Evolutionary conservation across 768 basidiomycete genomes (phyloP).

Genomic region (Suillus paluster): DNA sequence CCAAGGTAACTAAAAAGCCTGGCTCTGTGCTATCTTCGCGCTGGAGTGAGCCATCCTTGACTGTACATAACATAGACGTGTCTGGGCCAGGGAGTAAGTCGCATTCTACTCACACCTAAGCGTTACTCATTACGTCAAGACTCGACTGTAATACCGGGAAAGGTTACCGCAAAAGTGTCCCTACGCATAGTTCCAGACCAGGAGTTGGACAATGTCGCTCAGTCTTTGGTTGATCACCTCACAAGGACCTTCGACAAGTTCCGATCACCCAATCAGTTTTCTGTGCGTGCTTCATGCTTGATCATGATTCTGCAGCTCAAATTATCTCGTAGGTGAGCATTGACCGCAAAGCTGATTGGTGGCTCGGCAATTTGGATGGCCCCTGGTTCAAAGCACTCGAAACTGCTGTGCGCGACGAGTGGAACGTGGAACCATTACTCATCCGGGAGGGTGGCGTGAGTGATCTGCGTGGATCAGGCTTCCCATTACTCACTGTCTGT

Average conservation of each 20-base stretch:
- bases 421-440: constrained; percentile 83
- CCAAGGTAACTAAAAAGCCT: constrained; percentile 68
- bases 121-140: constrained; percentile 44
- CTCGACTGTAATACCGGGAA: constrained; percentile 86
- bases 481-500: constrained; percentile 8
- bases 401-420: constrained; percentile 80
- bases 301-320: neutral
- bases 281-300: constrained; percentile 46
- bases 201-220: constrained; percentile 69
- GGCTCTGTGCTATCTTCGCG: constrained; percentile 72
- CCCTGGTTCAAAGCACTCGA: constrained; percentile 89
- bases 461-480: constrained; percentile 16
- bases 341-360: constrained; percentile 91
- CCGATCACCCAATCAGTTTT: constrained; percentile 70
- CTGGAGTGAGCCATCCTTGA: constrained; percentile 92
- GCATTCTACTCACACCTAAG: neutral
- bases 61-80: constrained; percentile 82
- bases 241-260: constrained; percentile 59
- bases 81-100: constrained; percentile 79
- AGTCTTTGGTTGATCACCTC: constrained; percentile 63
- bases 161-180: constrained; percentile 84
- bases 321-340: constrained; percentile 61
- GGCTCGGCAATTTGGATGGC: constrained; percentile 88
- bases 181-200: constrained; percentile 96
- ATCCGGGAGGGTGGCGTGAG: constrained; percentile 93